Evolutionary conservation across 2,329 filamentous ascomycete species (phyloP).

Genomic region (Colletotrichum tofieldiae): DNA sequence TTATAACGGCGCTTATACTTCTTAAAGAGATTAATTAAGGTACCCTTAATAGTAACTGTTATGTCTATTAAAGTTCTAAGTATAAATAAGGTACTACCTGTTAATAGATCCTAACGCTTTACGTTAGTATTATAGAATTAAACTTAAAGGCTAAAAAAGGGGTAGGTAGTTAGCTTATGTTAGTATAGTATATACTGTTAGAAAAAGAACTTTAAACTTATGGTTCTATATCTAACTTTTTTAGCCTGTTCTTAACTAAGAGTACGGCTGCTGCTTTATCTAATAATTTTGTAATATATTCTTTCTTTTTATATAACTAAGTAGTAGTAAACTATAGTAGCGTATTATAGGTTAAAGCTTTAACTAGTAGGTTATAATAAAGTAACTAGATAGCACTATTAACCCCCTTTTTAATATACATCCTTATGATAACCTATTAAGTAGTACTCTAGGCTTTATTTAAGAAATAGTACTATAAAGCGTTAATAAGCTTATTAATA

Average conservation of each 20-base stretch:
- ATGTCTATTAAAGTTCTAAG: constrained; percentile 31
- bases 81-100: constrained; percentile 16
- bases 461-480: not conserved
- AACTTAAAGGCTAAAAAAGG: not conserved
- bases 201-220: too few species aligned
- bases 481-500: not conserved
- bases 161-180: too few species aligned
- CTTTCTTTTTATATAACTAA: too few species aligned
- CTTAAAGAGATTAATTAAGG: constrained; percentile 33
- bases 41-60: constrained; percentile 20
- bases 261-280: too few species aligned
- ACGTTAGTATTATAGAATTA: constrained; percentile 47
- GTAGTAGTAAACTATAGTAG: too few species aligned
- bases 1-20: constrained; percentile 15
- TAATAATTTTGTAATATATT: too few species aligned
- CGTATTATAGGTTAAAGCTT: too few species aligned
- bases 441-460: not conserved
- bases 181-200: too few species aligned
- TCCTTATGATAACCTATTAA: not conserved
- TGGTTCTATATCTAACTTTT: too few species aligned
- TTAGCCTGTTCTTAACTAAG: too few species aligned
- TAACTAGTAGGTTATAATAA: not conserved
- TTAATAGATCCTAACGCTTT: constrained; percentile 49
- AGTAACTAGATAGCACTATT: not conserved
- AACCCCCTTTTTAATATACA: not conserved